Percentiles rank a stretch among this genome's conserved stretches.
Conservation (phyloP, 257 asterid species). For the Penstemon barbatus region DNA sequence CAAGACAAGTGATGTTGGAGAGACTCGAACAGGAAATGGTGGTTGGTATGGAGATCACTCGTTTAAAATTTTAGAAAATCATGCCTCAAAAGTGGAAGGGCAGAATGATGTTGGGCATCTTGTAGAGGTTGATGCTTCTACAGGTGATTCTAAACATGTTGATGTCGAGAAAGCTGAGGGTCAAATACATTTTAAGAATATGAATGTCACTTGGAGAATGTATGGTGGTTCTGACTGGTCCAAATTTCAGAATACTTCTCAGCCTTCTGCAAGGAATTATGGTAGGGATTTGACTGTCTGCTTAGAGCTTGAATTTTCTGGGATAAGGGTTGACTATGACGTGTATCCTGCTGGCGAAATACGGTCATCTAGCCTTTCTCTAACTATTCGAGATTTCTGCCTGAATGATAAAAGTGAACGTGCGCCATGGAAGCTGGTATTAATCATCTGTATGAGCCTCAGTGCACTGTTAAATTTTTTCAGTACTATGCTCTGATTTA, state of each 20-base stretch:
- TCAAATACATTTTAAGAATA: slow-evolving; percentile 58
- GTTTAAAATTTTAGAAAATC: slow-evolving; percentile 71
- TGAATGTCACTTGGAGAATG: slow-evolving; percentile 85
- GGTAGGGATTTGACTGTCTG: slow-evolving; percentile 60
- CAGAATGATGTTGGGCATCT: slow-evolving; percentile 35
- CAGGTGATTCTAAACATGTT: slow-evolving; percentile 46
- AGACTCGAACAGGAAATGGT: slow-evolving; percentile 42
- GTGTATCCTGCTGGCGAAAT: slow-evolving; percentile 74
- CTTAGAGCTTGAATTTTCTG: slow-evolving; percentile 71
- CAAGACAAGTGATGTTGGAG: slow-evolving; percentile 40
- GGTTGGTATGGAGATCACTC: slow-evolving; percentile 79
- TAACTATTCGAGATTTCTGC: slow-evolving; percentile 60
- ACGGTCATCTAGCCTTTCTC: slow-evolving; percentile 59
- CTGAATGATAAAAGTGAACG: slow-evolving; percentile 65
- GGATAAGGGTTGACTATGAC: slow-evolving; percentile 64
- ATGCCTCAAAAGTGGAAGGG: slow-evolving; percentile 56
- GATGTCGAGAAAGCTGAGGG: slow-evolving; percentile 62
- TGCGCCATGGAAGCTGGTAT: slow-evolving; percentile 99
- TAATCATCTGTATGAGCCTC: slow-evolving; percentile 26
- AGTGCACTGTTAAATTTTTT: slow-evolving; percentile 19
- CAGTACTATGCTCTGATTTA: slow-evolving; percentile 26
- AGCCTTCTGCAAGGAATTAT: slow-evolving; percentile 38
- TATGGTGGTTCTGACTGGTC: slow-evolving; percentile 89
- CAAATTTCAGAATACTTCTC: slow-evolving; percentile 44
- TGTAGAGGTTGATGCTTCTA: slow-evolving; percentile 45